Conservation (phyloP, 2,329 filamentous ascomycete genomes). For the Curvularia sp. region DNA sequence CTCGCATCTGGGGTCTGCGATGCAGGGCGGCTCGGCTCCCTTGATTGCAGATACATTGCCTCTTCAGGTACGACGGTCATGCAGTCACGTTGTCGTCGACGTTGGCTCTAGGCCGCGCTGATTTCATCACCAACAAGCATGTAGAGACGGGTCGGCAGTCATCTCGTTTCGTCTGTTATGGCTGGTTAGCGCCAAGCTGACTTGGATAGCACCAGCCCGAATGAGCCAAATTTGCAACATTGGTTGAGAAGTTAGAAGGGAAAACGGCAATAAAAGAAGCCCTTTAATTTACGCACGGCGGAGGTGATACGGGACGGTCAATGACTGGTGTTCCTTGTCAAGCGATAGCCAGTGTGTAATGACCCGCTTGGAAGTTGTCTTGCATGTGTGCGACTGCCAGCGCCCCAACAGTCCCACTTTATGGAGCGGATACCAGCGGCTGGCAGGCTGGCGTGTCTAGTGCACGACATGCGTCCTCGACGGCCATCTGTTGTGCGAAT, state of each 20-base stretch:
- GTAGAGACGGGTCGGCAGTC: constrained; percentile 5
- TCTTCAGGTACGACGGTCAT: constrained; percentile 4
- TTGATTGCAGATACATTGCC: constrained; percentile 11
- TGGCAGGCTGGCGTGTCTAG: constrained; percentile 35
- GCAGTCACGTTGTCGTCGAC: constrained; percentile 13
- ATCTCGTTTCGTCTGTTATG: constrained; percentile 3
- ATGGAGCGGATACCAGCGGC: constrained; percentile 26
- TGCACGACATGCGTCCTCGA: constrained; percentile 30
- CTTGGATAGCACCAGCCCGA: constrained; percentile 8
- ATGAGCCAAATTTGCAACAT: background rate
- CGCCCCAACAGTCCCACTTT: constrained; percentile 43
- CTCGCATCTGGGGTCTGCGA: constrained; percentile 7
- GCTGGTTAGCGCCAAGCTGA: constrained; percentile 3
- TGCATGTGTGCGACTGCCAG: constrained; percentile 34
- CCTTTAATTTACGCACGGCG: constrained; percentile 9
- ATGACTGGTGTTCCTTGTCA: constrained; percentile 24
- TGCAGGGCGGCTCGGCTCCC: constrained; percentile 11
- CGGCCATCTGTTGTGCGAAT: constrained; percentile 22
- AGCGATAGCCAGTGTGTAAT: constrained; percentile 20
- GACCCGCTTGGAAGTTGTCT: constrained; percentile 20
- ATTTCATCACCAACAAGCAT: constrained; percentile 15
- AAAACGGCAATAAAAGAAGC: constrained; percentile 20
- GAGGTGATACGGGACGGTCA: constrained; percentile 14
- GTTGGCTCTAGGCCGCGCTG: constrained; percentile 13
- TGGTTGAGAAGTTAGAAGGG: constrained; percentile 12